Conservation (phyloP, 163 green algal species). For the Chloromonas sp. region DNA sequence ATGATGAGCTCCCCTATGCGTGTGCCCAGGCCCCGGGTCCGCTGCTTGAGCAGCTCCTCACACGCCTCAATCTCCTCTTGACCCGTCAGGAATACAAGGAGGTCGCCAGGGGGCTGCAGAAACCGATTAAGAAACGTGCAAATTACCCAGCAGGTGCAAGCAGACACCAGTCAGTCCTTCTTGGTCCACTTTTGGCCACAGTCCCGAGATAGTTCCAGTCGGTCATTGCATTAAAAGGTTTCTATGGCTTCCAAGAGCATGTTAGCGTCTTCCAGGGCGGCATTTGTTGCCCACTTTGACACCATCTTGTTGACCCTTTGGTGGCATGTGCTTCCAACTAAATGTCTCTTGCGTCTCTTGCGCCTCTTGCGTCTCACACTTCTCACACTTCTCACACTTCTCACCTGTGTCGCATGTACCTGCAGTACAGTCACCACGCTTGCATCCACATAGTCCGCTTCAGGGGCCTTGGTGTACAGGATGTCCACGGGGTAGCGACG, state of each 20-base stretch:
- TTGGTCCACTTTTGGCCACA: no score
- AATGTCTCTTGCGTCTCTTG: no score
- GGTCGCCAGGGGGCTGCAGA: slow-evolving; percentile 64
- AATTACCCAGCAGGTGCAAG: no score
- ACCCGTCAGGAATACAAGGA: slow-evolving; percentile 91
- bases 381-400: not conserved
- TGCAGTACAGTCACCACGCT: slow-evolving; percentile 82
- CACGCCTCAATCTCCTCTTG: slow-evolving; percentile 90
- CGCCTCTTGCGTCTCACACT: no score
- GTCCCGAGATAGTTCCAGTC: no score
- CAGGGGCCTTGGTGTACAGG: slow-evolving; percentile 88
- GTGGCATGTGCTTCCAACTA: no score
- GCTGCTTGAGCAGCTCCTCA: slow-evolving; percentile 79
- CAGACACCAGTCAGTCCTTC: not conserved
- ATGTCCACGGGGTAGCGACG: slow-evolving; percentile 93
- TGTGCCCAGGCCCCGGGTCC: slow-evolving; percentile 72
- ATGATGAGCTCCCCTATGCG: slow-evolving; percentile 91
- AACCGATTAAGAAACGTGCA: not conserved
- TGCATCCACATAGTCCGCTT: slow-evolving; percentile 96
- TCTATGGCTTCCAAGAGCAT: no score
- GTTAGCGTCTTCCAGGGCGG: no score
- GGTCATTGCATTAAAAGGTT: no score
- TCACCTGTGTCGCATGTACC: slow-evolving; percentile 75
- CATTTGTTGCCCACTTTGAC: no score
- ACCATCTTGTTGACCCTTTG: no score